Evolutionary conservation across 73 alveolate genomes (phyloP), one percentile per base, ranked within the genome.

Genomic region (Stentor coeruleus): DNA sequence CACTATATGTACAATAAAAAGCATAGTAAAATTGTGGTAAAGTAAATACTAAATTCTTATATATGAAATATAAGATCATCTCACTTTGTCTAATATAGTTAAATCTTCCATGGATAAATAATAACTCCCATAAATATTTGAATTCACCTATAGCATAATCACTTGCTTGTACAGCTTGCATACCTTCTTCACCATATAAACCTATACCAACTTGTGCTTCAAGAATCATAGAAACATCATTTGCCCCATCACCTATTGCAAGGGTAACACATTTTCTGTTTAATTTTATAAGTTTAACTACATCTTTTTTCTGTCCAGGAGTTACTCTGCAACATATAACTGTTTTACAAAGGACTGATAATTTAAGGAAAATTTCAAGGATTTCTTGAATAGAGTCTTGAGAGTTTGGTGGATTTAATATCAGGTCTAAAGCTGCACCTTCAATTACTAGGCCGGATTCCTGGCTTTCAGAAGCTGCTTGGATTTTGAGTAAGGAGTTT

Each of bases 211-310:
- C 81, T 90, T 97, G 83, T 89, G 87, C 87, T 81, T 81, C 86
- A 26, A 59, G 86, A 74, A 97, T 96, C 99, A 97, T 97, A 88
- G 92, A 90, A 0, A 96, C 99, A 89, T 97, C 99, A 84, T 97
- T 97, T 3, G 99, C 99, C 20, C 99, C 99, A 84, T 97, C 99
- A 2, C 99, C 99, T 38, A 97, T 94, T 1, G 99, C 98, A 38
- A 97, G 82, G 26, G 99, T 93, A 4, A 89, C 86, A 30, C 81
- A 41, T 41, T 79, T 79, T 3, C 60, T 40, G 38, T 81, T 90
- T 95, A 95, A 85, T 87, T 92, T 97, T 37, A 92, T 94, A 60
- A 92, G 84, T 83, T 89, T 81, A 26, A 97, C 99, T 35, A 97
- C 97, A 82, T 93, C 98, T 33, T 98, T 95, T 86, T 97, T 97